Conservation (phyloP, 2,329 filamentous ascomycete genomes). For the Xylariales sp. region DNA sequence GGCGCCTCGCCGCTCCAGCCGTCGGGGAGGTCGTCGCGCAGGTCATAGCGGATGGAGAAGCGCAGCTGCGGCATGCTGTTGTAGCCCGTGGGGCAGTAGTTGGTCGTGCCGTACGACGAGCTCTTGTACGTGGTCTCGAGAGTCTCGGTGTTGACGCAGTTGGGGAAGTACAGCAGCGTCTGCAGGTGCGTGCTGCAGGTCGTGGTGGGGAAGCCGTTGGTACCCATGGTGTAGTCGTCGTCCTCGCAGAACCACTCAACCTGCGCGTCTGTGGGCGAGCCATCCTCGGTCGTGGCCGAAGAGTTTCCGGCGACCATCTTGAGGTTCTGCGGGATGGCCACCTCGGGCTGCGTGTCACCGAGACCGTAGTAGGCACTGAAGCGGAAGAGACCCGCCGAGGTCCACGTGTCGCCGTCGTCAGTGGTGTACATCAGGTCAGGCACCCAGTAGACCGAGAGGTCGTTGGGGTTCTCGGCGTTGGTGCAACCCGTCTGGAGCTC, state of each 20-base stretch:
- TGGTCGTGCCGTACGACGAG: constrained; percentile 8
- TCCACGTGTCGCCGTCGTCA: constrained; percentile 36
- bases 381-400: constrained; percentile 20
- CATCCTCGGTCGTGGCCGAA: constrained; percentile 34
- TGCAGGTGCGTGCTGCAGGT: constrained; percentile 59
- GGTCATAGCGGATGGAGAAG: constrained; percentile 38
- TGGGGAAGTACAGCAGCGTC: constrained; percentile 47
- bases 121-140: constrained; percentile 20
- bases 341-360: constrained; percentile 13
- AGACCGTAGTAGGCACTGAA: constrained; percentile 17
- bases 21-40: constrained; percentile 30
- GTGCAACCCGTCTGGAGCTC: constrained; percentile 22
- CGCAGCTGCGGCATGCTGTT: constrained; percentile 38
- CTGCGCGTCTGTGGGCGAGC: constrained; percentile 14
- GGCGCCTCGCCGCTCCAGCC: constrained; percentile 36
- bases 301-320: constrained; percentile 32
- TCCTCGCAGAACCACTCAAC: constrained; percentile 18
- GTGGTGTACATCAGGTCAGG: constrained; percentile 15
- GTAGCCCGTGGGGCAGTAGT: constrained; percentile 32
- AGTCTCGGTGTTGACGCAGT: constrained; percentile 30
- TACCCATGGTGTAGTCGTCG: constrained; percentile 42
- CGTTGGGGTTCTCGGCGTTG: constrained; percentile 22
- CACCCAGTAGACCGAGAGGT: constrained; percentile 21
- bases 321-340: constrained; percentile 15
- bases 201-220: constrained; percentile 67